These are phyloP conservation scores for Candida sanyaensis DNA, from an alignment of 1,139 yeast species.

Conservation along the genomic window DNA sequence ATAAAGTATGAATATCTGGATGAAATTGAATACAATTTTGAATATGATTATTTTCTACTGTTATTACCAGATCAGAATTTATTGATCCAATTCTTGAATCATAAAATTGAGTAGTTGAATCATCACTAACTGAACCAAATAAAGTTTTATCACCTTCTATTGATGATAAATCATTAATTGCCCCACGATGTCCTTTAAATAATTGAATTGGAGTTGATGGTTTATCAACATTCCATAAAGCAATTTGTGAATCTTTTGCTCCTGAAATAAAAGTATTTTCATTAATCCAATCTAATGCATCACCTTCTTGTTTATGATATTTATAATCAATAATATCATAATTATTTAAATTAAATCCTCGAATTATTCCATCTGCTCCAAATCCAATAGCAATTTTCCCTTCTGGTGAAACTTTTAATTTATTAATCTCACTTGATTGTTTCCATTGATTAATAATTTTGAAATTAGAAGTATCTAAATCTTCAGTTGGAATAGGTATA, in stretches of 20 bases:
- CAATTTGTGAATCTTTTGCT: constrained; percentile 65
- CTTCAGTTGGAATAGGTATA: constrained; percentile 24
- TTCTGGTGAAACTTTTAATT: constrained; percentile 37
- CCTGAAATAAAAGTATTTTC: constrained; percentile 59
- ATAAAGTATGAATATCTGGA: constrained; percentile 42
- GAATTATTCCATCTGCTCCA: constrained; percentile 51
- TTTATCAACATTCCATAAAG: constrained; percentile 63
- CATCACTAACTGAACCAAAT: constrained; percentile 77
- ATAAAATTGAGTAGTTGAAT: constrained; percentile 62
- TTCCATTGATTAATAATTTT: constrained; percentile 46
- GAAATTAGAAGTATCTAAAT: constrained; percentile 28
- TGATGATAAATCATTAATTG: constrained; percentile 60
- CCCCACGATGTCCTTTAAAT: constrained; percentile 49
- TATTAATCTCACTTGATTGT: constrained; percentile 58
- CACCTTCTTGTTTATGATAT: constrained; percentile 68
- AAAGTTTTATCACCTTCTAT: constrained; percentile 43
- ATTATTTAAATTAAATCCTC: constrained; percentile 36
- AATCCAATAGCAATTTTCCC: constrained; percentile 48
- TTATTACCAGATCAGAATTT: constrained; percentile 41
- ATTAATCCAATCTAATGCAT: constrained; percentile 65
- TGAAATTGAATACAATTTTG: constrained; percentile 54
- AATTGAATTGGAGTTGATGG: constrained; percentile 45
- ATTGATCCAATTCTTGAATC: constrained; percentile 52
- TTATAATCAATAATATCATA: constrained; percentile 41
- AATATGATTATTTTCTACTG: constrained; percentile 43